Evolutionary conservation across 2,329 filamentous ascomycete genomes (phyloP).

Genomic region (Trichoderma hamatum): DNA sequence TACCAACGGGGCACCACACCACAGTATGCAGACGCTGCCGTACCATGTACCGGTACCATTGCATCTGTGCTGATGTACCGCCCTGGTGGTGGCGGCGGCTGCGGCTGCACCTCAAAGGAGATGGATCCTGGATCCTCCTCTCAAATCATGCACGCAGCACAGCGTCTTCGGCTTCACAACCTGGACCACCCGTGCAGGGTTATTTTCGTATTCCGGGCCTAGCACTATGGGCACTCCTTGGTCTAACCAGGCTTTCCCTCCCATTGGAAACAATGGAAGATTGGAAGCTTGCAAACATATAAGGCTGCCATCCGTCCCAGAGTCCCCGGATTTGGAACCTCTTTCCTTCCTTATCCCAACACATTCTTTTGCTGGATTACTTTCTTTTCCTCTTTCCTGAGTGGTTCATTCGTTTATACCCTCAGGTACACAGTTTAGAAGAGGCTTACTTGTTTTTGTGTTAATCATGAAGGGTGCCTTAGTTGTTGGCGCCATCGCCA

Average conservation of each 20-base stretch:
- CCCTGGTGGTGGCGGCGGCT: conserved; percentile 17
- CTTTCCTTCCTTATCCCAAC: conserved; percentile 25
- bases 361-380: conserved; percentile 26
- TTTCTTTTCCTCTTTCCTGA: conserved; percentile 18
- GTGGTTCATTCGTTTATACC: conserved; percentile 27
- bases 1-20: background rate
- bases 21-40: conserved; percentile 12
- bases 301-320: conserved; percentile 24
- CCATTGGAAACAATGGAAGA: conserved; percentile 14
- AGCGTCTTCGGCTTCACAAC: conserved; percentile 20
- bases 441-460: conserved; percentile 14
- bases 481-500: conserved; percentile 40
- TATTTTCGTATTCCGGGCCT: conserved; percentile 30
- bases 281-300: conserved; percentile 27
- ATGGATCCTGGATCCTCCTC: conserved; percentile 24
- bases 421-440: conserved; percentile 19
- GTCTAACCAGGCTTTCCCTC: background rate
- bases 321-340: conserved; percentile 9
- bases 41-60: conserved; percentile 17
- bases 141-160: conserved; percentile 24
- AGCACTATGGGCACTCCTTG: conserved; percentile 18
- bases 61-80: conserved; percentile 14
- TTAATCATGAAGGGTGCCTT: conserved; percentile 41
- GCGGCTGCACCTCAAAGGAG: conserved; percentile 26
- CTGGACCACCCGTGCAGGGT: conserved; percentile 27